Evolutionary conservation across 2,329 filamentous ascomycete genomes (phyloP).

Genomic region (Cadophora luteo-olivacea): DNA sequence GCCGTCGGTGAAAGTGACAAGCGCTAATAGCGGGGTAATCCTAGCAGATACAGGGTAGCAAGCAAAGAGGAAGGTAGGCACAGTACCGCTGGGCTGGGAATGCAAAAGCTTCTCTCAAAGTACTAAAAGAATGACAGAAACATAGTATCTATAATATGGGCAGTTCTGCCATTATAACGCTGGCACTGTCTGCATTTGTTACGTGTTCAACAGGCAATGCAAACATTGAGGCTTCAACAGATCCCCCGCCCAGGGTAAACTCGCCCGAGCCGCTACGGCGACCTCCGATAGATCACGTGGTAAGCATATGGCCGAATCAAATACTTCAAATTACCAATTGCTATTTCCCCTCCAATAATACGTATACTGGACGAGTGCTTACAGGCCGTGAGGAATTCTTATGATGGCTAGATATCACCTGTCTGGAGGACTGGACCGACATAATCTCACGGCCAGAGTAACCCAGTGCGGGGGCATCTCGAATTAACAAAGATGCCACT

Average conservation of each 20-base stretch:
- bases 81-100: background rate
- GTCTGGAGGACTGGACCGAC: too few relatives aligned
- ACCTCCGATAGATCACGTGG: conserved; percentile 1
- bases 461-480: too few relatives aligned
- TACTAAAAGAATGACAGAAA: too few relatives aligned
- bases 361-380: too few relatives aligned
- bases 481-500: too few relatives aligned
- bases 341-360: background rate
- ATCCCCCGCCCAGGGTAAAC: background rate
- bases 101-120: background rate
- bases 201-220: too few relatives aligned
- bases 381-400: too few relatives aligned
- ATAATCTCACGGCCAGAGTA: too few relatives aligned
- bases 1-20: conserved; percentile 3
- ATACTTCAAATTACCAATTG: conserved; percentile 6
- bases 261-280: background rate
- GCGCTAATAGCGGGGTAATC: conserved; percentile 26
- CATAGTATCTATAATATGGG: too few relatives aligned
- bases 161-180: too few relatives aligned
- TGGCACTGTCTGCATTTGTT: too few relatives aligned
- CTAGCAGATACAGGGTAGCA: background rate
- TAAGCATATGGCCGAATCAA: background rate
- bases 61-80: conserved; percentile 9
- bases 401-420: too few relatives aligned
- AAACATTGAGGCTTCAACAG: background rate